These are phyloP conservation scores for Setaria italica DNA, from an alignment of 202 grass and related monocot genomes.

Conservation along the genomic window DNA sequence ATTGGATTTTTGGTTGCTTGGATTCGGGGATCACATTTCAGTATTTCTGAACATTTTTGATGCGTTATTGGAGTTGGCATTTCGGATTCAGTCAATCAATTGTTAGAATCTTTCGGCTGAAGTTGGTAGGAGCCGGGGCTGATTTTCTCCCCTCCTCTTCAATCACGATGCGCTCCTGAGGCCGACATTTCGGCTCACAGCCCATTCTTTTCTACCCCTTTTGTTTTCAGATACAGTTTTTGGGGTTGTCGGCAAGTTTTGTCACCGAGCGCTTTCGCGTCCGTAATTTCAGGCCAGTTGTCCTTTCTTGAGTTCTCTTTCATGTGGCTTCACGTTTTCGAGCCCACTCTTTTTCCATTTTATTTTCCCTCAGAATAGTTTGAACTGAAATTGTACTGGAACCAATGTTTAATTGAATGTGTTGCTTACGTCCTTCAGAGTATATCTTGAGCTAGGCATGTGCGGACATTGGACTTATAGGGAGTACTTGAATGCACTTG, in stretches of 20 bases:
- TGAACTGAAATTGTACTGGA: conserved; percentile 28
- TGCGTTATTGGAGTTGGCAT: conserved; percentile 34
- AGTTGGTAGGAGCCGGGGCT: conserved; percentile 29
- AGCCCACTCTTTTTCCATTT: conserved; percentile 25
- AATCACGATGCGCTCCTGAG: conserved; percentile 43
- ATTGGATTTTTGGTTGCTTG: conserved; percentile 32
- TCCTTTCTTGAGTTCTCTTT: conserved; percentile 46
- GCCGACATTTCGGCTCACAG: conserved; percentile 44
- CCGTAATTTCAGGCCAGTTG: conserved; percentile 46
- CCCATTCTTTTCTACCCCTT: conserved; percentile 35
- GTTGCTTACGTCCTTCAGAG: conserved; percentile 3
- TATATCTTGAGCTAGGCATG: conserved; percentile 28
- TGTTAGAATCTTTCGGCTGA: conserved; percentile 30
- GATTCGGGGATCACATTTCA: conserved; percentile 28
- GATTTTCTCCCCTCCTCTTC: conserved; percentile 15
- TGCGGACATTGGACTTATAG: conserved; percentile 33
- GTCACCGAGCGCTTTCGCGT: conserved; percentile 33
- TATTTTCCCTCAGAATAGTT: conserved; percentile 6
- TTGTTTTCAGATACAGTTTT: conserved; percentile 42
- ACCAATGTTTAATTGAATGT: not conserved
- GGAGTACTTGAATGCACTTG: conserved; percentile 40
- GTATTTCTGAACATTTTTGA: conserved; percentile 42
- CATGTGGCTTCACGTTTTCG: conserved; percentile 53
- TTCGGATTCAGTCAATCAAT: conserved; percentile 30
- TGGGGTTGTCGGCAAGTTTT: conserved; percentile 57